Base-by-base conservation (phyloP, 345 rosid species). In the Luvunga scandens region DNA sequence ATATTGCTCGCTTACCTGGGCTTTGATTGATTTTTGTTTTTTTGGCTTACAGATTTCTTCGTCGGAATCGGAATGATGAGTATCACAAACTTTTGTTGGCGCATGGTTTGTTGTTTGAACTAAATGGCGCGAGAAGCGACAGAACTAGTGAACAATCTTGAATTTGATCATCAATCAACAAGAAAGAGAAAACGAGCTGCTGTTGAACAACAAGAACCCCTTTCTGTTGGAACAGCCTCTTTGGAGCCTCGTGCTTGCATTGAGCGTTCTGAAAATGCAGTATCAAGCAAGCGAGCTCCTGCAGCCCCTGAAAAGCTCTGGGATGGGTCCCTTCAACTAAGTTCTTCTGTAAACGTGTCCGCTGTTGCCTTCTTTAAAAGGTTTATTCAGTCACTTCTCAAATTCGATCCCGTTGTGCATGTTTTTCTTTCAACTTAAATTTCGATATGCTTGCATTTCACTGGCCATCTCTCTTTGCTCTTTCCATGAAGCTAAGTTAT, bases 351-450 rank as follows among this genome's bases (percentile, higher is more conserved):
- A 66, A 66, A 75, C 61, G 82, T 78, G 34, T 75, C 84, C 33
- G 77, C 73, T 56, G 68, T 78, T 75, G 86, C 86, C 80, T 81
- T 81, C 84, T 81, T 81, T 74, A 81, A 84, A 75, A 81, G 86
- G 86, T 84, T 63, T 67, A 71, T 45, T 71, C 75, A 64, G 25
- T 69, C 68, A n/a, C 61, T 77, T 70, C 22, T 33, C 21, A 73
- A 30, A 34, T 36, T 69, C 13, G 10, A 63, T 16, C 69, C 56
- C 57, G 9, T 34, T 55, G 9, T 31, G 28, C 16, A 66, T 18
- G 69, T 18, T 65, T 12, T 42, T 3, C 48, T 12, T 42, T 42
- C 12, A 45, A 45, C 50, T 45, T 45, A 16, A 0, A 13, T 45
- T 45, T 45, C 50, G 18, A 45, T 45, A 13, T 45, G 50, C 50